phyloP scores from a whole-genome alignment of 306 rosid species.

The Castanea sativa region DNA sequence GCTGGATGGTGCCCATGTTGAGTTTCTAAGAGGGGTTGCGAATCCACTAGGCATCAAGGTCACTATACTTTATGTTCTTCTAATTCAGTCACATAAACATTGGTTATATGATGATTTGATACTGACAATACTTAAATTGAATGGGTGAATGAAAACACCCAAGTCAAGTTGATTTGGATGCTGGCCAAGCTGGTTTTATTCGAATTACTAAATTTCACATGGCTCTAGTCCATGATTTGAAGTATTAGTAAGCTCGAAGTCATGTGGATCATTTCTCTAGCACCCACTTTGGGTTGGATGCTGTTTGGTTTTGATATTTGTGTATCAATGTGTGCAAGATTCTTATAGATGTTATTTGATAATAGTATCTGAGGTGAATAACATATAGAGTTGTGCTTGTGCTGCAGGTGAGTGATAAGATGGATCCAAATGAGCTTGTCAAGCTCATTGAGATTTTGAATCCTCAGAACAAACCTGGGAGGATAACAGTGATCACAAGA shows the following conservation, averaged over 20 bases:
- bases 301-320: background rate
- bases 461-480: conserved; percentile 93
- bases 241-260: background rate
- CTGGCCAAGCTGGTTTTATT: background rate
- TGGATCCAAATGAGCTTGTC: conserved; percentile 91
- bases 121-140: background rate
- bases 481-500: conserved; percentile 84
- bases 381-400: conserved; percentile 5
- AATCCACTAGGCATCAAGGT: conserved; percentile 98
- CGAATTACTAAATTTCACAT: background rate
- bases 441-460: conserved; percentile 87
- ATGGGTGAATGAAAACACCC: background rate
- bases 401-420: conserved; percentile 91
- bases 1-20: conserved; percentile 96
- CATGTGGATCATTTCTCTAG: background rate
- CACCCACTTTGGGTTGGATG: background rate
- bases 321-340: background rate
- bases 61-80: conserved; percentile 1
- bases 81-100: background rate
- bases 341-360: background rate
- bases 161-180: background rate
- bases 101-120: background rate
- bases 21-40: conserved; percentile 91
- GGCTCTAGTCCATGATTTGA: background rate
- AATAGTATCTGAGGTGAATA: conserved; percentile 6